Evolutionary conservation across 192 early-diverging fungal genomes (phyloP).

Genomic region (Coemansia sp.): DNA sequence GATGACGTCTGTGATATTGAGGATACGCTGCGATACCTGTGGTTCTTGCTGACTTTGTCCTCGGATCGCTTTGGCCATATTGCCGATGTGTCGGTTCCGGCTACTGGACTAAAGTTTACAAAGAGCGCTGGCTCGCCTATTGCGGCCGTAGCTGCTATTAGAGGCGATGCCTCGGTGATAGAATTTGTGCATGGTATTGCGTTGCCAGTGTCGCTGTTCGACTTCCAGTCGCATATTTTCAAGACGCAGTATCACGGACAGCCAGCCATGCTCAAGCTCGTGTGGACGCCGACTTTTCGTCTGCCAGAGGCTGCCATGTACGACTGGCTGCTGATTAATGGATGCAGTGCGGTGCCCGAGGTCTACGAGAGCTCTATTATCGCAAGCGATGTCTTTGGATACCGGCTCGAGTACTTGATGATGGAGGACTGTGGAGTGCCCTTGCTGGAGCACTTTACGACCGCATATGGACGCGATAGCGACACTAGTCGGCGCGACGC

Average conservation of each 20-base stretch:
- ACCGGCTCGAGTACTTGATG: constrained; percentile 6
- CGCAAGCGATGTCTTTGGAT: not conserved
- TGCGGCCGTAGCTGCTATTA: not conserved
- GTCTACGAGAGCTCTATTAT: not conserved
- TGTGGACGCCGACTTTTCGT: constrained; percentile 1
- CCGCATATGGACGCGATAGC: not conserved
- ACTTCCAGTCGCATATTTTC: constrained; percentile 4
- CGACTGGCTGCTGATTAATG: not conserved
- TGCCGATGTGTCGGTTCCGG: not conserved
- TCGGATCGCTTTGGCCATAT: not conserved
- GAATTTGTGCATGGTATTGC: not conserved
- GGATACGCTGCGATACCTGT: not conserved
- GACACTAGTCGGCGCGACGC: not conserved
- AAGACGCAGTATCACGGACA: not conserved
- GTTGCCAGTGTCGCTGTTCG: not conserved
- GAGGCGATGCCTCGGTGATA: not conserved
- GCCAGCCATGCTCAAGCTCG: constrained; percentile 3
- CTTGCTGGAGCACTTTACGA: constrained; percentile 2
- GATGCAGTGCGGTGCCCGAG: not conserved
- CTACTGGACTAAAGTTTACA: not conserved
- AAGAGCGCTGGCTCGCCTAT: not conserved
- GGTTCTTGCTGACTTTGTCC: not conserved
- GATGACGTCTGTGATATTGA: not conserved
- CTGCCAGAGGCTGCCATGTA: constrained; percentile 14
- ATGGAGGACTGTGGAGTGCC: constrained; percentile 15